Percentiles rank a stretch among this genome's conserved stretches.
phyloP scores from a whole-genome alignment of 257 asterid species.

The Gynochthodes officinalis region DNA sequence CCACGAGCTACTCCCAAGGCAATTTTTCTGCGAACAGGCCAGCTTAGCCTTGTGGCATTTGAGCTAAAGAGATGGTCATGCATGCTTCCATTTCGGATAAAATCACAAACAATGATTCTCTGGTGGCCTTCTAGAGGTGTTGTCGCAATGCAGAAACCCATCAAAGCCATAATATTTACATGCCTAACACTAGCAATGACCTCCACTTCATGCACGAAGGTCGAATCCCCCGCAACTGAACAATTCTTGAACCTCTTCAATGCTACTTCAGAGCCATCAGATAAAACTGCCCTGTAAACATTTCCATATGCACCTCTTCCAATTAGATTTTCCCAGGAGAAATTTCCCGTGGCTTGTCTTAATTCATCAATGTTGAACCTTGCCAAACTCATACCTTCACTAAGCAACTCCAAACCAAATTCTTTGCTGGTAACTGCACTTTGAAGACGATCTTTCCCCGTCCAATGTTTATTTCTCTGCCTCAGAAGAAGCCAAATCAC shows the following conservation, averaged over 20 bases:
- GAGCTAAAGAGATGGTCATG: slow-evolving; percentile 17
- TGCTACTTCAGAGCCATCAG: slow-evolving; percentile 20
- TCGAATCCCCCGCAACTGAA: slow-evolving; percentile 15
- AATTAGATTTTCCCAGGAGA: slow-evolving; percentile 17
- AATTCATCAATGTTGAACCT: slow-evolving; percentile 17
- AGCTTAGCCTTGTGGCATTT: neutral
- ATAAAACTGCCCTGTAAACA: slow-evolving; percentile 11
- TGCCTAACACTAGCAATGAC: slow-evolving; percentile 26
- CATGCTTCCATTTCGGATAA: slow-evolving; percentile 15
- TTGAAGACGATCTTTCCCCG: neutral
- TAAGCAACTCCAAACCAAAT: slow-evolving; percentile 4
- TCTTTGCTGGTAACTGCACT: neutral
- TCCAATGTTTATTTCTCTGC: neutral
- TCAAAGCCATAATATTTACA: slow-evolving; percentile 15
- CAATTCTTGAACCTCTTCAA: no score
- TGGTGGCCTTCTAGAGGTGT: slow-evolving; percentile 13
- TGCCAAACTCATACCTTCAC: slow-evolving; percentile 5
- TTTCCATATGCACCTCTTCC: slow-evolving; percentile 17
- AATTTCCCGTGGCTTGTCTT: slow-evolving; percentile 17
- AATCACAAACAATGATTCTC: slow-evolving; percentile 23
- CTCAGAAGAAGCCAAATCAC: neutral
- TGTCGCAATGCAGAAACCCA: slow-evolving; percentile 18
- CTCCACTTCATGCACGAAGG: slow-evolving; percentile 17
- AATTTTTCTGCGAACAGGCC: slow-evolving; percentile 19
- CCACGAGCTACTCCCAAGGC: slow-evolving; percentile 21